Conservation (phyloP, 1,284 basidiomycete species). For the Anthracocystis walkeri region DNA sequence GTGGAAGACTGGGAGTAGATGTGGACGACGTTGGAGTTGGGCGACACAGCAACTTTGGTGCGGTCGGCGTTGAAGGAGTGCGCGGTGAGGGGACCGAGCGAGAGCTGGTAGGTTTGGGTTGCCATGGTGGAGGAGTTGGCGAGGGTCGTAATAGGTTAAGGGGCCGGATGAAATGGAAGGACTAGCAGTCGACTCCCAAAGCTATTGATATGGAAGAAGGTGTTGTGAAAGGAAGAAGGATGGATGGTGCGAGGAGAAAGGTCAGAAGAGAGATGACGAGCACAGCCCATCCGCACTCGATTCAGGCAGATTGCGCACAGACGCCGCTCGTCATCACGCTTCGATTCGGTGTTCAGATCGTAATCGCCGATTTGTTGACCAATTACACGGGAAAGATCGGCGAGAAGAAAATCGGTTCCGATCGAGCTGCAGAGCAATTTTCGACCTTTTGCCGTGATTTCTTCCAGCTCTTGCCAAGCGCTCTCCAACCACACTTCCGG, state of each 20-base stretch:
- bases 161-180: constrained; percentile 27
- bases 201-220: neutral
- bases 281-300: constrained; percentile 19
- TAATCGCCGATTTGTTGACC: neutral
- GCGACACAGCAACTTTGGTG: constrained; percentile 86
- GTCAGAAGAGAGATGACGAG: neutral
- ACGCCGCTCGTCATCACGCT: constrained; percentile 27
- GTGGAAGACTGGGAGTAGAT: constrained; percentile 74
- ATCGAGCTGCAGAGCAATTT: constrained; percentile 18
- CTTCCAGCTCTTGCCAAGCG: constrained; percentile 3
- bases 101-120: constrained; percentile 74
- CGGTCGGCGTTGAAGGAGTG: constrained; percentile 94
- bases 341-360: neutral
- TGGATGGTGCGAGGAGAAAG: neutral
- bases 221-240: neutral
- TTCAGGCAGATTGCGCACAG: constrained; percentile 23
- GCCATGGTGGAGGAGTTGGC: constrained; percentile 37
- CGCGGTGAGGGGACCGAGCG: constrained; percentile 85
- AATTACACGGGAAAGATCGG: neutral
- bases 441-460: constrained; percentile 18
- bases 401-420: constrained; percentile 26
- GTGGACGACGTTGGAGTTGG: constrained; percentile 89
- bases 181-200: constrained; percentile 62
- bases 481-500: neutral
- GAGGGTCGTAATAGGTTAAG: too few species aligned